Base-by-base conservation (phyloP, 1,284 basidiomycete genomes). In the Salmacisia buchloeana region DNA sequence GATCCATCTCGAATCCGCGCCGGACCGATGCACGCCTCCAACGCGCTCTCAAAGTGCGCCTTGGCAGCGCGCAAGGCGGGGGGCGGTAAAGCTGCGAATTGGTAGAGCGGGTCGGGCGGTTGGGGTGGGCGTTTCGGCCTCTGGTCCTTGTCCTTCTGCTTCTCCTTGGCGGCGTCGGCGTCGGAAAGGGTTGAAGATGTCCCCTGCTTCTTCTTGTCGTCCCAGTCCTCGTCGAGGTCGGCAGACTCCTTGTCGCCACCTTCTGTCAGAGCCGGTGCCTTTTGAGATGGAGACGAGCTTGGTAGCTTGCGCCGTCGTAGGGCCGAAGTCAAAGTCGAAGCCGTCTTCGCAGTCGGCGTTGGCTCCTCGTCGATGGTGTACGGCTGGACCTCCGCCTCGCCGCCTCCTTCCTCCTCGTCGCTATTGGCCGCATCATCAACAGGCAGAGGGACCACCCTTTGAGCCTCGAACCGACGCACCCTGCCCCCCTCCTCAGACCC, bases 11-110 rank as follows among this genome's bases (percentile, higher is more conserved):
- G n/a, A n/a, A n/a, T n/a, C n/a, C n/a, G n/a, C n/a, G 18, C 39
- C 6, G 15, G 18, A n/a, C 49, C 49, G 29, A 54, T 31, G 27
- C 18, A 31, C 29, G 34, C 6, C 18, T 33, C 21, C 36, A 63
- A 38, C 27, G 54, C 52, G 18, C 15, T 15, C 27, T 31, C 45
- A 27, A 63, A 63, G 18, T 58, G 15, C 0, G 35, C 23, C 27
- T 63, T 54, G 15, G 61, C 61, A 2, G 27, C 21, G 2, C 61
- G 52, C 10, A 63, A 38, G n/a, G 46, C 43, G 3, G 49, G 61
- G 3, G 61, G 61, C n/a, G 61, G 61, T 2, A 63, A n/a, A 23
- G 61, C 54, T 21, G 61, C 49, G 45, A 58, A 63, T 33, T 63
- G 61, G 21, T 63, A 63, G 18, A 63, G 61, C 10, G 61, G 49